phyloP scores from a whole-genome alignment of 352 stramenopile genomes.

The Pythium apleroticum region DNA sequence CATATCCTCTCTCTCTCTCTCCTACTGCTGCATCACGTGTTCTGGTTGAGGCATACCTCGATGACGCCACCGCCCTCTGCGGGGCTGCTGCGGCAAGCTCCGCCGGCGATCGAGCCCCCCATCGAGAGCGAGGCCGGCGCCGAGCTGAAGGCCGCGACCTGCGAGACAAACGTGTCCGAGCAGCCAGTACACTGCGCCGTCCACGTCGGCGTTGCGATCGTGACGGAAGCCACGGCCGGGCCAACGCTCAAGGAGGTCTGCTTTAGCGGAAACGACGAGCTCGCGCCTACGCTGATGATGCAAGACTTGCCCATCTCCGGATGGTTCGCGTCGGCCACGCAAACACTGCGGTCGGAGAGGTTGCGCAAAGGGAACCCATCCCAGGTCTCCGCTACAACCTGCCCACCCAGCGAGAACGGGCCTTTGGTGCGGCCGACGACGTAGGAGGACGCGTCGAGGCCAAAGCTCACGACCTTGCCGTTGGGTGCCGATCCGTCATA shows the following conservation, averaged over 20 bases:
- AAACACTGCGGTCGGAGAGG: conserved; percentile 1
- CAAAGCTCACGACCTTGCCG: conserved; percentile 3
- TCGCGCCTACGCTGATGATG: neutral
- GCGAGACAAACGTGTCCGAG: conserved; percentile 8
- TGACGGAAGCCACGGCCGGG: neutral
- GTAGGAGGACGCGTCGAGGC: neutral
- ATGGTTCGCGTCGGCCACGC: conserved; percentile 13
- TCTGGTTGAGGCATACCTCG: conserved; percentile 7
- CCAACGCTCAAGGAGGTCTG: neutral
- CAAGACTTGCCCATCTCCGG: conserved; percentile 15
- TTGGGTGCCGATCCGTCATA: conserved; percentile 11
- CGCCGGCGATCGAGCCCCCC: conserved; percentile 7
- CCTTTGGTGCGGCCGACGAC: conserved; percentile 8
- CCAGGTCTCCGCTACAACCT: neutral
- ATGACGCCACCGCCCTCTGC: conserved; percentile 8
- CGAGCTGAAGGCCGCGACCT: conserved; percentile 7
- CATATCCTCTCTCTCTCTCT: too few species aligned
- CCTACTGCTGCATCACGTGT: neutral
- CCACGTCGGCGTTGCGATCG: conserved; percentile 5
- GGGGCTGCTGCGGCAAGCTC: neutral
- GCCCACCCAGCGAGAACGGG: neutral
- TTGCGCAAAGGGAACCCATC: conserved; percentile 4
- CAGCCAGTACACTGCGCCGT: conserved; percentile 14
- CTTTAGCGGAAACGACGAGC: neutral
- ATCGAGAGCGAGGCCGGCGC: neutral